Evolutionary conservation across 306 rosid genomes (phyloP).

Genomic region (Prunus armeniaca): DNA sequence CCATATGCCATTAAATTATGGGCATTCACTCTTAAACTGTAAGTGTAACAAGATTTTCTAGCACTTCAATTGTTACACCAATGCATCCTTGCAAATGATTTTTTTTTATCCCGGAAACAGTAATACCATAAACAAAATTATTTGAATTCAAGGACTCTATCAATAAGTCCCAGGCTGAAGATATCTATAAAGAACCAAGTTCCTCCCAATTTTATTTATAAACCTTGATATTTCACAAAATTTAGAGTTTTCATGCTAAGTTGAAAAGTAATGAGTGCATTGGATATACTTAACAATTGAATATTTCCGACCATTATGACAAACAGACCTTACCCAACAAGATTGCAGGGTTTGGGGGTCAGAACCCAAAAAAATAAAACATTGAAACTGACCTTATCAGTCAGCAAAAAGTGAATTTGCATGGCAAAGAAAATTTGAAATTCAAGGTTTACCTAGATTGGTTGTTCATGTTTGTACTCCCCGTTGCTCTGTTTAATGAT

Average conservation of each 20-base stretch:
- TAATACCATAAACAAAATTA: neutral
- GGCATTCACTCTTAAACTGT: slow-evolving; percentile 13
- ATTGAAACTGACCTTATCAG: slow-evolving; percentile 2
- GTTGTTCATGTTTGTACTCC: slow-evolving; percentile 87
- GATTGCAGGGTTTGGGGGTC: neutral
- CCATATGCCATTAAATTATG: slow-evolving; percentile 28
- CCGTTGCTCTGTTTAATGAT: slow-evolving; percentile 72
- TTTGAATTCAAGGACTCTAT: neutral
- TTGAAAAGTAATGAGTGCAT: neutral
- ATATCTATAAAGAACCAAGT: neutral
- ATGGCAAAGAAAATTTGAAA: slow-evolving; percentile 6
- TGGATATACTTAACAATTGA: neutral
- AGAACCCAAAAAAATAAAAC: neutral
- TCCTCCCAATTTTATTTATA: neutral
- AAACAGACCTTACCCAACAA: slow-evolving; percentile 5
- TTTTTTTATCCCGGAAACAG: neutral
- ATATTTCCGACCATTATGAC: neutral
- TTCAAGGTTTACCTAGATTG: slow-evolving; percentile 63
- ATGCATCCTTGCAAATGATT: slow-evolving; percentile 2
- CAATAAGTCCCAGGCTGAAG: neutral
- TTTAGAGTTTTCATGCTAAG: neutral
- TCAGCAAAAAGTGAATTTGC: slow-evolving; percentile 7
- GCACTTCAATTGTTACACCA: slow-evolving; percentile 11
- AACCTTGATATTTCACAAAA: slow-evolving; percentile 4
- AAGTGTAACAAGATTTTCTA: slow-evolving; percentile 14